Conservation (phyloP, 2,329 filamentous ascomycete species). For the Clarireedia monteithiana region DNA sequence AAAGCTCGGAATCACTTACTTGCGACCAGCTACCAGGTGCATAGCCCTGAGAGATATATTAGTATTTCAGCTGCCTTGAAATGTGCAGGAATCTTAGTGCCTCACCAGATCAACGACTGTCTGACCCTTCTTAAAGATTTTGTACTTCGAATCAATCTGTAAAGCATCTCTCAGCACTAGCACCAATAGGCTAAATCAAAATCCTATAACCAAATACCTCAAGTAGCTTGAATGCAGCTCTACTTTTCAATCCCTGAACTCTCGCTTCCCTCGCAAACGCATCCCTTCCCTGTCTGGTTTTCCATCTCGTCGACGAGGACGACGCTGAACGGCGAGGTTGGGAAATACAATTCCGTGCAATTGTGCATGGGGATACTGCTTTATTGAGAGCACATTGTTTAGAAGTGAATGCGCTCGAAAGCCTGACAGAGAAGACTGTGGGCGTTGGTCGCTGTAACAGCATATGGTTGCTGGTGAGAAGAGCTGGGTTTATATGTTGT, state of each 20-base stretch:
- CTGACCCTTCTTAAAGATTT: slow-evolving; percentile 69
- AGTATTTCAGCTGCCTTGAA: slow-evolving; percentile 1
- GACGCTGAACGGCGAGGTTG: slow-evolving; percentile 8
- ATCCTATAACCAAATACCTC: slow-evolving; percentile 46
- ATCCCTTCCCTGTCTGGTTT: slow-evolving; percentile 68
- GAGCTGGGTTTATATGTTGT: background rate
- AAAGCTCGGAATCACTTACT: slow-evolving; percentile 31
- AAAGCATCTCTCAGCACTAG: background rate
- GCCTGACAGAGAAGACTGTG: background rate
- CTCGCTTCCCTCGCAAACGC: slow-evolving; percentile 66
- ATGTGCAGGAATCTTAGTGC: background rate
- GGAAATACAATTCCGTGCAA: background rate
- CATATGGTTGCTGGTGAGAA: background rate
- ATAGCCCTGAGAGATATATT: slow-evolving; percentile 49
- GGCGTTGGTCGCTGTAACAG: background rate
- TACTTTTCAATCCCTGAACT: slow-evolving; percentile 74
- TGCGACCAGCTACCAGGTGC: slow-evolving; percentile 69
- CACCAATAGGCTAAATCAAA: background rate
- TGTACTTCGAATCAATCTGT: slow-evolving; percentile 76
- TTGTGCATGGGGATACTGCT: background rate
- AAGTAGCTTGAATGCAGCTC: slow-evolving; percentile 87
- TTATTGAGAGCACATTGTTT: background rate
- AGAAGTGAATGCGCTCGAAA: background rate
- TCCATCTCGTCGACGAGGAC: slow-evolving; percentile 72
- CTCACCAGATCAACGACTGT: slow-evolving; percentile 83